Evolutionary conservation across 1,284 basidiomycete genomes (phyloP), one percentile per base, ranked within the genome.

Genomic region (Wallemia ichthyophaga): DNA sequence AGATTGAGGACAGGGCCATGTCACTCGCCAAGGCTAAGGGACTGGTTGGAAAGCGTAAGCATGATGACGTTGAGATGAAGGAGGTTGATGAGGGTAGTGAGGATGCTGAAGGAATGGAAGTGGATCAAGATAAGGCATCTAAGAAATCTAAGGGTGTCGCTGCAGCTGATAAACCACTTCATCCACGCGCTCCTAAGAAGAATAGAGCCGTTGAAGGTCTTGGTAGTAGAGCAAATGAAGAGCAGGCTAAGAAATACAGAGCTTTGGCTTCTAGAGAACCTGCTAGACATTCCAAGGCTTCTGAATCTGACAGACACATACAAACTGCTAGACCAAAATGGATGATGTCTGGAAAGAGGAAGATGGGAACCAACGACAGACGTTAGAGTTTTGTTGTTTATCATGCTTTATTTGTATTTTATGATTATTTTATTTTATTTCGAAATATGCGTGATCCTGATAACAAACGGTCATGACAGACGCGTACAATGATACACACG

Each of bases 281-380:
- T 62, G 89, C 91, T 69, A 79, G 80, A 74, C 75, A 81, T 54
- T 89, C 87, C 25, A 85, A 82, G 68, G 88, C 87, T 54, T 85
- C 84, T 63, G 89, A 95, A 74, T 75, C 78, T 60, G 89, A 95
- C 73, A 80, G 86, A 59, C 69, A 68, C 63, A 65, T 68, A 11
- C 63, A 65, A 24, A 67, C 67, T 60, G 71, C 71, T 24, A 68
- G 69, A 62, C 72, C 72, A 26, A 71, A 71, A 61, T 69, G 67
- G 67, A 67, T 92, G 66, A 86, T 83, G 69, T 72, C 86, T 60
- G 88, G 88, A 53, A 91, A 92, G 72, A 79, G 87, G 65, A 86
- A 64, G 58, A 48, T 37, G 37, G 37, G 37, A 3, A 48, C 37
- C 13, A 48, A 48, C 37, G 7, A 5, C 3, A 48, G 37, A 48